A percentile compares a stretch with the other conserved stretches of the same genome.
Conservation (phyloP, 1,139 yeast species). For the Saccharomyces pastorianus region DNA sequence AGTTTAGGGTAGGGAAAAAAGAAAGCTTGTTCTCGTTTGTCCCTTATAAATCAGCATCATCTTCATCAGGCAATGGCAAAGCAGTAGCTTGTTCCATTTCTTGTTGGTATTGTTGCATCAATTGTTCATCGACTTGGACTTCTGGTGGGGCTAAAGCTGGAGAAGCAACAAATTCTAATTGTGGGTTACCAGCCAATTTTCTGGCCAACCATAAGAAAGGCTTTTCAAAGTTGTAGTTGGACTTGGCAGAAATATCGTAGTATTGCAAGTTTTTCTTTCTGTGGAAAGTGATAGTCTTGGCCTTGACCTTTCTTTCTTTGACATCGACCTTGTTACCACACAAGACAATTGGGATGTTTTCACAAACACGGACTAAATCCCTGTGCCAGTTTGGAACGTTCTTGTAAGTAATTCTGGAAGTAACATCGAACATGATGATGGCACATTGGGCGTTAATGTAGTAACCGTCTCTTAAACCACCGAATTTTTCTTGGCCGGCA, state of each 20-base stretch:
- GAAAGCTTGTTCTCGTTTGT: conserved; percentile 5
- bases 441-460: conserved; percentile 99
- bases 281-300: conserved; percentile 99
- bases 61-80: conserved; percentile 99
- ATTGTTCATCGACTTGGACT: conserved; percentile 90
- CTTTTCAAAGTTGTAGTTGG: conserved; percentile 98
- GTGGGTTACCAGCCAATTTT: conserved; percentile 97
- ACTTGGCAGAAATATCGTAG: conserved; percentile 98
- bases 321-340: conserved; percentile 99
- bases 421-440: conserved; percentile 99
- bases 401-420: conserved; percentile 98
- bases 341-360: conserved; percentile 96
- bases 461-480: conserved; percentile 99
- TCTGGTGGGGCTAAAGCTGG: conserved; percentile 99
- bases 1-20: conserved; percentile 5
- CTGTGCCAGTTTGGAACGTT: conserved; percentile 99
- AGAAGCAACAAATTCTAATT: conserved; percentile 95
- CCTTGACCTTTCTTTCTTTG: conserved; percentile 99
- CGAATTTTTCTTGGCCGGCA: conserved; percentile 99
- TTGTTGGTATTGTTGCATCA: conserved; percentile 97
- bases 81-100: conserved; percentile 99
- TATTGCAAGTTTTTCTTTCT: conserved; percentile 99
- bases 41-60: conserved; percentile 89
- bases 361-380: conserved; percentile 98
- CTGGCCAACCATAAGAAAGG: conserved; percentile 99